phyloP scores from a whole-genome alignment of 1,284 basidiomycete species.

The Mycena citricolor region DNA sequence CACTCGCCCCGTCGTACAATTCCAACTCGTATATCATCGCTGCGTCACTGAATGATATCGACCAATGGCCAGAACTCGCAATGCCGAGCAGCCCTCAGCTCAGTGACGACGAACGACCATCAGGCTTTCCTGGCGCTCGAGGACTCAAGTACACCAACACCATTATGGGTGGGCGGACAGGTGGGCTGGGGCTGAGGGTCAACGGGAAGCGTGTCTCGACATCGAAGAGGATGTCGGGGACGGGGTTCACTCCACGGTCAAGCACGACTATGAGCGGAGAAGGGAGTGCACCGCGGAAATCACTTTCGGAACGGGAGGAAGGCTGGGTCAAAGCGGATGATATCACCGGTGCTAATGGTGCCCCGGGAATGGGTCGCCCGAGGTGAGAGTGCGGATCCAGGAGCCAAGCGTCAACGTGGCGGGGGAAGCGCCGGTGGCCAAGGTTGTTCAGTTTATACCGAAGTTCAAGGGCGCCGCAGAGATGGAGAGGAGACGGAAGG shows the following conservation, averaged over 20 bases:
- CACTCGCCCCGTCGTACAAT: constrained; percentile 70
- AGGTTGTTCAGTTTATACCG: constrained; percentile 62
- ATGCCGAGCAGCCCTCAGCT: constrained; percentile 66
- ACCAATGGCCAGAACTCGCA: constrained; percentile 82
- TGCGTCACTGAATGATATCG: constrained; percentile 72
- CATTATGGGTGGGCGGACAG: constrained; percentile 71
- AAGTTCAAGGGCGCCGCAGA: constrained; percentile 76
- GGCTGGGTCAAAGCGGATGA: constrained; percentile 31
- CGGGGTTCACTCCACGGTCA: constrained; percentile 31
- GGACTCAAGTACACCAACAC: constrained; percentile 82
- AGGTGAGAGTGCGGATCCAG: constrained; percentile 37
- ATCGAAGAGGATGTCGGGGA: constrained; percentile 46
- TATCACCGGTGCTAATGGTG: no score
- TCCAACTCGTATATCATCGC: constrained; percentile 81
- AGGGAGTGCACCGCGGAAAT: constrained; percentile 8
- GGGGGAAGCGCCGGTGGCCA: constrained; percentile 44
- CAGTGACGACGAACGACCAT: constrained; percentile 62
- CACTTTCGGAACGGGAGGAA: constrained; percentile 20
- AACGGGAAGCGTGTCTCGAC: constrained; percentile 52
- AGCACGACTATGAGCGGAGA: no score
- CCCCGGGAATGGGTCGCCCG: no score
- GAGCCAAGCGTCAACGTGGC: constrained; percentile 33
- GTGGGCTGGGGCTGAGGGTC: constrained; percentile 70
- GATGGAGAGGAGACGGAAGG: constrained; percentile 69
- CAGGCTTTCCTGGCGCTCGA: constrained; percentile 57